Conservation (phyloP, 495 filamentous ascomycete species). For the Talaromyces thailandensis region DNA sequence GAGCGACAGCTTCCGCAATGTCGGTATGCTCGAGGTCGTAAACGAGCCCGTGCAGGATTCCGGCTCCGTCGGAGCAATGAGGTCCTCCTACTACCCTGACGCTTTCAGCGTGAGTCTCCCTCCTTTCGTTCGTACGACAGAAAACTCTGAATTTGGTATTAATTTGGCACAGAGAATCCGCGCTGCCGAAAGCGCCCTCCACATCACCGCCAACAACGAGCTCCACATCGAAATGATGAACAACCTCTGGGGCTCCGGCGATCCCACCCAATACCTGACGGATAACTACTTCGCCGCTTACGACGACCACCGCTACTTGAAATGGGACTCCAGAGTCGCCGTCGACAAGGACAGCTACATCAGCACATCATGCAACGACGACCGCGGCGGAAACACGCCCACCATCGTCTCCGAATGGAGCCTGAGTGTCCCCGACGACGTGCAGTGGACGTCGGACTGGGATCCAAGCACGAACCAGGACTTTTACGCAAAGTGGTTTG, state of each 20-base stretch:
- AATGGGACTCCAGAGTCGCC: constrained; percentile 35
- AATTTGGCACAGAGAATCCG: constrained; percentile 30
- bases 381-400: constrained; percentile 33
- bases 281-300: constrained; percentile 36
- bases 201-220: constrained; percentile 24
- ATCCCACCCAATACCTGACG: constrained; percentile 33
- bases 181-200: constrained; percentile 26
- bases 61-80: constrained; percentile 21
- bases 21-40: constrained; percentile 51
- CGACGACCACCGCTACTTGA: constrained; percentile 47
- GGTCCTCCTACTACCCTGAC: constrained; percentile 36
- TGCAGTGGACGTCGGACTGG: constrained; percentile 37
- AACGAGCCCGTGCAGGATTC: constrained; percentile 47
- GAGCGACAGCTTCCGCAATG: constrained; percentile 40
- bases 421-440: constrained; percentile 34
- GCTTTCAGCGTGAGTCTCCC: constrained; percentile 24
- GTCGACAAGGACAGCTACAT: constrained; percentile 39
- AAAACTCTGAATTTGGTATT: no score
- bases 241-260: constrained; percentile 40
- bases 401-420: constrained; percentile 53
- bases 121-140: background rate
- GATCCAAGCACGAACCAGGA: constrained; percentile 31
- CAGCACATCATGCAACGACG: constrained; percentile 39
- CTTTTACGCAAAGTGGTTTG: constrained; percentile 52
- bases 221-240: constrained; percentile 52